Evolutionary conservation across 768 basidiomycete genomes (phyloP), one percentile per base, ranked within the genome.

Genomic region (Termitomyces sp.): DNA sequence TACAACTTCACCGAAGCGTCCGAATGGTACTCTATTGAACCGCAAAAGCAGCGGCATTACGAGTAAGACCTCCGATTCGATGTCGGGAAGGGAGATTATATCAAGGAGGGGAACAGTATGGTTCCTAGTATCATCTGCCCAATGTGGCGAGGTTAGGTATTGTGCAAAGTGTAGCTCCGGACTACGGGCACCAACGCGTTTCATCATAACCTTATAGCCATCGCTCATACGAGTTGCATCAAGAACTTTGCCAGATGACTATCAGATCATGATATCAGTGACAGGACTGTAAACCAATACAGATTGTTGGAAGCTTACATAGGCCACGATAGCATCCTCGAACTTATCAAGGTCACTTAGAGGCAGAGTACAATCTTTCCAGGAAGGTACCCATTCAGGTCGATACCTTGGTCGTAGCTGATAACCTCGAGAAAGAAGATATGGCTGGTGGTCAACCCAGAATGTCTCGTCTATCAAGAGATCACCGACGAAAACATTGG

Each of bases 91-190:
- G 1, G 54, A 60, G 6, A 70, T 58, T 3, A 64, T 40, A 31
- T 68, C 67, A 0, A 67, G 57, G 2, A 71, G 42, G 1, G 65
- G 66, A 3, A 66, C 63, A 10, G 61, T 50, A 41, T 59, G 59
- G 51, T 69, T 71, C 15, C 64, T 28, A 21, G 65, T 56, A 52
- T 69, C 64, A 1, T 31, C 15, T 0, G 38, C 49, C 9, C 58
- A 9, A 4, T 48, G 52, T 33, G 55, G 50, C 3, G 58, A 60
- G 21, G 54, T 55, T 17, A 68, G 49, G 57, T 62, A 55, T 8
- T 43, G 53, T 28, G 58, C 48, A 37, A 66, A 55, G 15, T 35
- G 37, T 21, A 65, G 37, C 41, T 66, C 63, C 35, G 54, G 43
- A 11, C 17, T 52, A 8, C 11, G 3, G 1, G 58, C 42, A 8